A percentile compares a stretch with the other conserved stretches of the same genome.
Conservation (phyloP, 148 eudicot species). For the Persicaria tinctoria region DNA sequence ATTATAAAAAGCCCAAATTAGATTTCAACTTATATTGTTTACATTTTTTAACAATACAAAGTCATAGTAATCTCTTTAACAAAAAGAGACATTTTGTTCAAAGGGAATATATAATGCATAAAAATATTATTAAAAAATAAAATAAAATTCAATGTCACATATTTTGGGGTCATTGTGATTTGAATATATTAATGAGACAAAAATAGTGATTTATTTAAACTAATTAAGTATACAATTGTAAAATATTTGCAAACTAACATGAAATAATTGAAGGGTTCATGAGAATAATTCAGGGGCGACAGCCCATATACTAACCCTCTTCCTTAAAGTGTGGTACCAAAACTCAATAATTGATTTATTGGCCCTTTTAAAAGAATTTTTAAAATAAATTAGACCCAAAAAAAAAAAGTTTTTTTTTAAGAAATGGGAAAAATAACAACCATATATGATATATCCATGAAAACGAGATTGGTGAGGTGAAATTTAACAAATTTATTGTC, state of each 20-base stretch:
- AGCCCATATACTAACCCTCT: not conserved
- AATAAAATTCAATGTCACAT: too few species aligned
- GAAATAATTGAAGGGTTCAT: slow-evolving; percentile 8
- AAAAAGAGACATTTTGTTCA: too few species aligned
- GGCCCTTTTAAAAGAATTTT: not conserved
- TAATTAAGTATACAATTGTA: not conserved
- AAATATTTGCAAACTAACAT: slow-evolving; percentile 6
- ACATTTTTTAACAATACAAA: too few species aligned
- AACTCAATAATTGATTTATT: slow-evolving; percentile 4
- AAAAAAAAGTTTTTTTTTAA: too few species aligned
- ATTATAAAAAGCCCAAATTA: too few species aligned
- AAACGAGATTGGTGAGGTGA: not conserved
- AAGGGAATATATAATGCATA: too few species aligned
- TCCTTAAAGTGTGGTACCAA: not conserved
- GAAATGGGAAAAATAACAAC: too few species aligned
- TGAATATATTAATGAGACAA: not conserved
- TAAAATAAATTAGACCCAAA: not conserved
- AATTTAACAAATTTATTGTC: slow-evolving; percentile 9
- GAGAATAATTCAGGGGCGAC: slow-evolving; percentile 3
- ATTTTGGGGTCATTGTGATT: too few species aligned
- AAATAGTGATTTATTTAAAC: not conserved
- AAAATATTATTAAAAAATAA: too few species aligned
- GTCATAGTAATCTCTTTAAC: too few species aligned
- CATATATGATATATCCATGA: not conserved
- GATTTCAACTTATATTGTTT: too few species aligned